Conservation (phyloP, 345 rosid genomes). For the Rhodomyrtus tomentosa region DNA sequence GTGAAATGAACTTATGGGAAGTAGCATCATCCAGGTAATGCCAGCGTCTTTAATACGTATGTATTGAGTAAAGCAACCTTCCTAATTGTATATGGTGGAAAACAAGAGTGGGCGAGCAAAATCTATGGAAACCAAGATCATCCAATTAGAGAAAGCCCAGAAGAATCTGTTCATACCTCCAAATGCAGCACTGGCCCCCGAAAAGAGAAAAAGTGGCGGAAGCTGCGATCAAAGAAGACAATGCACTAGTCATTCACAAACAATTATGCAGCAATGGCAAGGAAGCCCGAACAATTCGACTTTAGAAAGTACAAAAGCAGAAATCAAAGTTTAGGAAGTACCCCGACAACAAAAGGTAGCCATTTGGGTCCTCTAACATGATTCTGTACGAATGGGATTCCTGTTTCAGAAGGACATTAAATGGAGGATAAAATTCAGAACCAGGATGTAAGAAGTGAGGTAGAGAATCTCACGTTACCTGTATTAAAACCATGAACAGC, state of each 20-base stretch:
- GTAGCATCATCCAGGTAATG: neutral
- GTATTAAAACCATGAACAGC: slow-evolving; percentile 78
- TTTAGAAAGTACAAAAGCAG: neutral
- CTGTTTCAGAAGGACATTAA: slow-evolving; percentile 20
- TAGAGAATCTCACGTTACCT: slow-evolving; percentile 21
- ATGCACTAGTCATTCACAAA: neutral
- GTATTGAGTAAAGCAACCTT: neutral
- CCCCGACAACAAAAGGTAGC: slow-evolving; percentile 75
- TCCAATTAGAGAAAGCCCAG: neutral
- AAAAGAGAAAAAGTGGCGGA: slow-evolving; percentile 66
- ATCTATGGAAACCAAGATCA: neutral
- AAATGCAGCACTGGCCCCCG: slow-evolving; percentile 70
- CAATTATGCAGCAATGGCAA: neutral
- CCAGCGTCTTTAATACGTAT: neutral
- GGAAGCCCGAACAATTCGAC: neutral
- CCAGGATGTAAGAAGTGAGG: neutral
- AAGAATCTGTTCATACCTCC: slow-evolving; percentile 49
- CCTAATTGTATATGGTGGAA: neutral
- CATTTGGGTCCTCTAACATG: slow-evolving; percentile 77
- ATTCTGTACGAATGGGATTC: slow-evolving; percentile 66
- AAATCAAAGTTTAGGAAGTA: slow-evolving; percentile 8
- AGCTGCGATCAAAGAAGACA: slow-evolving; percentile 30
- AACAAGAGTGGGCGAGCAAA: neutral
- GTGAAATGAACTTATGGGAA: neutral
- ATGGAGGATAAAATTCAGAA: neutral